phyloP scores from a whole-genome alignment of 257 asterid genomes.

The Solanum piurae region DNA sequence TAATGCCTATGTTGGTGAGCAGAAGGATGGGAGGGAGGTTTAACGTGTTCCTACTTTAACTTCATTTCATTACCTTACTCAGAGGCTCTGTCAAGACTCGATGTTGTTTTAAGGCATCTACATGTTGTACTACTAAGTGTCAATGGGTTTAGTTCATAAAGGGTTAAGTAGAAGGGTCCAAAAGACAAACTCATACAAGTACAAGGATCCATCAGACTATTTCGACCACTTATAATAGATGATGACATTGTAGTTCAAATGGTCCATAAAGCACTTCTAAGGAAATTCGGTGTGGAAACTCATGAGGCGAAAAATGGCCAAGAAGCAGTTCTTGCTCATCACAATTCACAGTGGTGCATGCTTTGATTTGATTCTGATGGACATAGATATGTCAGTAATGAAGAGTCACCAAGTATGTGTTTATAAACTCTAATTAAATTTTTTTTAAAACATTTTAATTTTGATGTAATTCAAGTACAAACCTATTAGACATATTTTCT shows the following conservation, averaged over 20 bases:
- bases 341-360: too few relatives aligned
- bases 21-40: not conserved
- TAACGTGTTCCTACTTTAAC: not conserved
- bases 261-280: not conserved
- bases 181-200: too few relatives aligned
- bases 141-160: too few relatives aligned
- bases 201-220: too few relatives aligned
- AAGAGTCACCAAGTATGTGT: too few relatives aligned
- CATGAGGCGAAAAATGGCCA: slow-evolving; percentile 5
- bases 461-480: too few relatives aligned
- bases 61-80: slow-evolving; percentile 9
- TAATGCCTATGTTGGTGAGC: not conserved
- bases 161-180: too few relatives aligned
- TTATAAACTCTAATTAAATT: too few relatives aligned
- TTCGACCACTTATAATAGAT: slow-evolving; percentile 26
- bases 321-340: not conserved
- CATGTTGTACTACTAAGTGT: slow-evolving; percentile 38
- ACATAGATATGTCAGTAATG: too few relatives aligned
- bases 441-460: too few relatives aligned
- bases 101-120: slow-evolving; percentile 20
- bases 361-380: too few relatives aligned
- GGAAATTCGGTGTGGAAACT: slow-evolving; percentile 13
- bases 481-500: too few relatives aligned
- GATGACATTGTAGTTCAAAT: slow-evolving; percentile 24
- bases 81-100: slow-evolving; percentile 93